Percentiles rank a stretch among this genome's conserved stretches.
Conservation (phyloP, 2,329 filamentous ascomycete species). For the Torrubiellomyces zombiae region DNA sequence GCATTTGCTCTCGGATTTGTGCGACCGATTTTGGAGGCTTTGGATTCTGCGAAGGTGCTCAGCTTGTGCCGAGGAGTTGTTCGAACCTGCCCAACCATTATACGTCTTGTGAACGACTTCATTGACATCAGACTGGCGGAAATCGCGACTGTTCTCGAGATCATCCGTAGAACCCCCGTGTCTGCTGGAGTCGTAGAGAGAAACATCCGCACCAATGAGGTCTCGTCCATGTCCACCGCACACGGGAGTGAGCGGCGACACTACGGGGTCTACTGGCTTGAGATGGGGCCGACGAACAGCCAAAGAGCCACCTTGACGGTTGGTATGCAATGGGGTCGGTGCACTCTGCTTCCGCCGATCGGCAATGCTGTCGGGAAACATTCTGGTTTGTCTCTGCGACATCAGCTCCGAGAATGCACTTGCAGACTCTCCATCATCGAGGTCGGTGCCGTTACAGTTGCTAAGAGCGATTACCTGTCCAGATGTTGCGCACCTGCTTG, state of each 20-base stretch:
- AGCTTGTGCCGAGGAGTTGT: conserved; percentile 6
- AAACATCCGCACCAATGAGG: background rate
- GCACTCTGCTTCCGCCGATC: no score
- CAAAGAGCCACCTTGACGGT: no score
- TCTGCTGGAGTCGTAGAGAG: background rate
- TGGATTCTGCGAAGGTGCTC: conserved; percentile 6
- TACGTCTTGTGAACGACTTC: conserved; percentile 9
- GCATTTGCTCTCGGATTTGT: conserved; percentile 14
- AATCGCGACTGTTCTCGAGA: background rate
- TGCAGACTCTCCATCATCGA: no score
- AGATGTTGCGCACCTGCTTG: no score
- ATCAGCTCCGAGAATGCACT: no score
- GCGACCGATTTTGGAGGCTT: conserved; percentile 7
- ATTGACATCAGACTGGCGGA: conserved; percentile 3
- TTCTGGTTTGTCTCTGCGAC: no score
- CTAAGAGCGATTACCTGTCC: no score
- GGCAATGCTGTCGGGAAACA: no score
- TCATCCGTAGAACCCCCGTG: background rate
- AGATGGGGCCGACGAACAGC: conserved; percentile 5
- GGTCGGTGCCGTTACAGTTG: no score
- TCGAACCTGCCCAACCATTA: conserved; percentile 5
- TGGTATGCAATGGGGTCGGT: no score
- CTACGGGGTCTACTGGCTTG: conserved; percentile 7
- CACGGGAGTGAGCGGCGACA: conserved; percentile 13
- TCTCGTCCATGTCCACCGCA: background rate